Conservation (phyloP, 176 grass and related monocot genomes). For the Poa pratensis region DNA sequence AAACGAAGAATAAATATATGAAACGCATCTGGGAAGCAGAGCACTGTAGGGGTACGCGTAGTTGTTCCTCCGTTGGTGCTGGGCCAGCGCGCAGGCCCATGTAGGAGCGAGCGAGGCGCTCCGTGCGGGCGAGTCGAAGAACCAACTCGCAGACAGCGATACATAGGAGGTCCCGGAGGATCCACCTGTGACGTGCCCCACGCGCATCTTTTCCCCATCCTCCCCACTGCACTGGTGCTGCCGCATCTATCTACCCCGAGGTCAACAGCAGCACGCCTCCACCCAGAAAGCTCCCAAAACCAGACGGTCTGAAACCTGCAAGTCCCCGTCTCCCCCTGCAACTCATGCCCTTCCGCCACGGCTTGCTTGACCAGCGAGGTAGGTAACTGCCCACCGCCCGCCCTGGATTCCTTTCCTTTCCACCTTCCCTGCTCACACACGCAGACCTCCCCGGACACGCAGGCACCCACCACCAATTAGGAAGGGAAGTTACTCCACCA, state of each 20-base stretch:
- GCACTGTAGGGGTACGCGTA: too few species aligned
- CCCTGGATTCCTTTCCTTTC: not conserved
- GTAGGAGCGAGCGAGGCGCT: too few species aligned
- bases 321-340: not conserved
- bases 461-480: slow-evolving; percentile 24
- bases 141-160: too few species aligned
- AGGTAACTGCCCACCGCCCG: too few species aligned
- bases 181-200: not conserved
- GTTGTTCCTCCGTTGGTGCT: too few species aligned
- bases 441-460: not conserved
- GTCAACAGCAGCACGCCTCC: not conserved
- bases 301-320: not conserved
- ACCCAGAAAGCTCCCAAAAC: not conserved
- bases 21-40: too few species aligned
- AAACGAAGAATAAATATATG: too few species aligned
- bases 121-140: too few species aligned
- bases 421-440: not conserved
- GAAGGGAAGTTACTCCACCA: slow-evolving; percentile 36
- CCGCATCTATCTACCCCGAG: not conserved
- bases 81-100: too few species aligned
- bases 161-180: too few species aligned
- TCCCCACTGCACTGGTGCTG: not conserved
- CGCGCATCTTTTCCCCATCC: not conserved
- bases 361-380: not conserved
- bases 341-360: not conserved